Evolutionary conservation across 2,329 filamentous ascomycete genomes (phyloP).

Genomic region (Colletotrichum sp.): DNA sequence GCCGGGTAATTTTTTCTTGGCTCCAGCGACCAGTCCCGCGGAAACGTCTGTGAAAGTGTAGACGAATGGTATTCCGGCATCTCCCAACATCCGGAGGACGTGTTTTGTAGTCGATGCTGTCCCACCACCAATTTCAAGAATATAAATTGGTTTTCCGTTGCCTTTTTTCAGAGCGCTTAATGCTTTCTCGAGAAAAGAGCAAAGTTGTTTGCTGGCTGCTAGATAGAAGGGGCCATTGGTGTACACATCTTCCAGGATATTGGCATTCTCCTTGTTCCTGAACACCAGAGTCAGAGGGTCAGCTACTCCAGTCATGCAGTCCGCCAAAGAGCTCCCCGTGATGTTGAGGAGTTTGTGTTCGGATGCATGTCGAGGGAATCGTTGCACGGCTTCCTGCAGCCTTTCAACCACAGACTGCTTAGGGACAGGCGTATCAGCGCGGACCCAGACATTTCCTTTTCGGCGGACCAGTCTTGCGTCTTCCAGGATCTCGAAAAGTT

Average conservation of each 20-base stretch:
- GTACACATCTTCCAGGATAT: slow-evolving; percentile 40
- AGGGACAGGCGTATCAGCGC: neutral
- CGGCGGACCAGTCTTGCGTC: slow-evolving; percentile 16
- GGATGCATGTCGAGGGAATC: slow-evolving; percentile 34
- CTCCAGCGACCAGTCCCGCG: slow-evolving; percentile 29
- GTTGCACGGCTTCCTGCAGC: slow-evolving; percentile 28
- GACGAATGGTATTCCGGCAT: slow-evolving; percentile 26
- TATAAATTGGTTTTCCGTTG: neutral
- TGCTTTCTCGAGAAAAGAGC: neutral
- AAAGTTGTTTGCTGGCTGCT: neutral
- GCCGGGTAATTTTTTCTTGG: slow-evolving; percentile 26
- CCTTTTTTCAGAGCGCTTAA: slow-evolving; percentile 14
- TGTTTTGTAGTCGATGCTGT: slow-evolving; percentile 45
- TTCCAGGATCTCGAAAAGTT: slow-evolving; percentile 30
- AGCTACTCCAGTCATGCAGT: slow-evolving; percentile 37
- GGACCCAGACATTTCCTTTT: neutral
- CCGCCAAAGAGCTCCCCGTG: slow-evolving; percentile 37
- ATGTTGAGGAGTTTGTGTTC: slow-evolving; percentile 35
- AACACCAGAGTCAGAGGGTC: slow-evolving; percentile 46
- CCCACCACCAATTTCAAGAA: slow-evolving; percentile 49
- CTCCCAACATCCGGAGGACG: slow-evolving; percentile 30
- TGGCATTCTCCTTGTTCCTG: slow-evolving; percentile 25
- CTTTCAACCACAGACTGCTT: neutral
- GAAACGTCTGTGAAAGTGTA: slow-evolving; percentile 51
- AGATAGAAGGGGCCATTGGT: neutral